Percentiles rank a stretch among this genome's conserved stretches.
phyloP scores from a whole-genome alignment of 1,139 yeast species.

The Suhomyces bolitotheri region DNA sequence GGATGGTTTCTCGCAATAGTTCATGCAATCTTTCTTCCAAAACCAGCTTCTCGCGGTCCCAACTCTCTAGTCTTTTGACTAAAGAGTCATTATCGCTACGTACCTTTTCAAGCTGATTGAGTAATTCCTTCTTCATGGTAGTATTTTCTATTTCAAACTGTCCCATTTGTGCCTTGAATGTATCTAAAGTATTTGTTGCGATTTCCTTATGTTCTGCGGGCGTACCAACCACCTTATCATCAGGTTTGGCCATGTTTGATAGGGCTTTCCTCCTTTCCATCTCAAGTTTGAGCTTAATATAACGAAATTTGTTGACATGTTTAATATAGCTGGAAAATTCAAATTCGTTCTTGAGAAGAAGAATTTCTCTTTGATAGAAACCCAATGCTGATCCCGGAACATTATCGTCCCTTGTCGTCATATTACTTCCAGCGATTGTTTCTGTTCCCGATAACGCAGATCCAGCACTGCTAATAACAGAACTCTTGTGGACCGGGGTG shows the following conservation, averaged over 20 bases:
- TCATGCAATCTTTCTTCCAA: not conserved
- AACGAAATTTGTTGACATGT: constrained; percentile 50
- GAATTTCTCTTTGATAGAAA: constrained; percentile 58
- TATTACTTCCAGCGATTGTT: not conserved
- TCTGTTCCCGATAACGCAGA: constrained; percentile 1
- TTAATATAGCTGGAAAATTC: constrained; percentile 61
- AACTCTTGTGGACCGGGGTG: constrained; percentile 22
- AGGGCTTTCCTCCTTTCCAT: constrained; percentile 16
- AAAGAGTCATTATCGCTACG: constrained; percentile 19
- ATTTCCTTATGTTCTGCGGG: not conserved
- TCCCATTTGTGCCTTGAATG: not conserved
- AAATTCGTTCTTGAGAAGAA: constrained; percentile 60
- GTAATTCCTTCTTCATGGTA: constrained; percentile 4
- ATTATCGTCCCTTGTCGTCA: not conserved
- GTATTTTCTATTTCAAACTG: not conserved
- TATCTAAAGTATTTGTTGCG: not conserved
- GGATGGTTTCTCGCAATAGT: constrained; percentile 12
- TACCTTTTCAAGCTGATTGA: constrained; percentile 12
- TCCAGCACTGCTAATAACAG: constrained; percentile 6
- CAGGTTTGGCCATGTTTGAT: not conserved
- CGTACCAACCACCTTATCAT: not conserved
- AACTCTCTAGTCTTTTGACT: not conserved
- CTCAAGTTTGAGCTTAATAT: constrained; percentile 35
- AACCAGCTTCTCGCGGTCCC: not conserved
- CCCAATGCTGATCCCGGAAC: constrained; percentile 31